Base-by-base conservation (phyloP, 495 filamentous ascomycete genomes). In the Penicillium flavigenum region DNA sequence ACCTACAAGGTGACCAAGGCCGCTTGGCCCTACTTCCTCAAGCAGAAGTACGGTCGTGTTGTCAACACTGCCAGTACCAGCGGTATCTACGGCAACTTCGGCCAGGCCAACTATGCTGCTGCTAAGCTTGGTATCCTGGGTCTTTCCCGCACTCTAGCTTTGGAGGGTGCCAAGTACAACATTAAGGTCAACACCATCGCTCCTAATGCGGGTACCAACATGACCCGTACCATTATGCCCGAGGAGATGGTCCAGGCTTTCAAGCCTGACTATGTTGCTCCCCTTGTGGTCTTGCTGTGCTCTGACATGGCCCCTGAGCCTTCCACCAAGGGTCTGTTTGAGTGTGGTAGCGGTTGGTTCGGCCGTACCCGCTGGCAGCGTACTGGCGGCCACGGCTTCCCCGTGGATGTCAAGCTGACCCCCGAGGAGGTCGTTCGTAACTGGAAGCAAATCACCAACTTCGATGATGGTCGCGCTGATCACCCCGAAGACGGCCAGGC, bases 31-130 rank as follows among this genome's bases (percentile, higher is more conserved):
- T 88, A 92, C 75, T 89, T 98, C 80, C 81, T 98, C 31, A 96
- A 97, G 83, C 95, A 98, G 78, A 98, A 96, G 83, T 98, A 97
- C 62, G 94, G 94, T 60, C 90, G 94, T 66, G 82, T 98, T 52
- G 81, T 98, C 71, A 98, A 98, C 80, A 98, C 94, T 56, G 91
- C 94, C 16, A 95, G 89, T 47, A 96, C 94, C 38, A 92, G 88
- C 69, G 94, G 94, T 75, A 97, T 98, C 76, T 98, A 98, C 66
- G 94, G 94, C 62, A 98, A 96, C 81, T 98, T 98, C 65, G 94
- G 94, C 54, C 94, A 98, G 78, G 92, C 94, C 65, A 98, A 98
- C 79, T 98, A 98, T 73, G 86, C 94, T 51, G 88, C 93, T 51
- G 94, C 95, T 19, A 98, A 98, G 85, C 83, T 86, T 58, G 95